Base-by-base conservation (phyloP, 75 land plant species). In the Pinus tabuliformis region DNA sequence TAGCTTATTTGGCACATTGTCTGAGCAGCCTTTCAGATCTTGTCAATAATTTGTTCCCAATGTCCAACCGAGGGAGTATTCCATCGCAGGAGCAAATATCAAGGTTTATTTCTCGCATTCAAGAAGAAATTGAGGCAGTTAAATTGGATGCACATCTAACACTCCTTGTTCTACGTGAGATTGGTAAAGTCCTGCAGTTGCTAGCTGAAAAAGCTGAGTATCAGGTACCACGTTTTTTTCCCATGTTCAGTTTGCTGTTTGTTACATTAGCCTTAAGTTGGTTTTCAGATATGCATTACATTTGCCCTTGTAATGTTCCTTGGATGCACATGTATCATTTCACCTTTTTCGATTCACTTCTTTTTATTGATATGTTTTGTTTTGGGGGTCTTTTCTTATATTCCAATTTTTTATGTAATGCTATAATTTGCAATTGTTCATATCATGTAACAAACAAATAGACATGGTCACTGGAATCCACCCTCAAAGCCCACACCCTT, bases 61-160 rank as follows among this genome's bases (percentile, higher is more conserved):
- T 92, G 73, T 89, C 98, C 15, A 83, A 82, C 74, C 88, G 98
- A 17, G 95, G 95, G 56, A 90, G 80, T 76, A 82, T 92, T 71
- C 98, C 99, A 6, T 87, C 99, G 16, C 94, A 95, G 80, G 99
- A 97, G 37, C 98, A 92, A 58, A 89, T 97, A 20, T 83, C 93
- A 33, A 95, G 79, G 59, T 82, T 97, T n/a, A 74, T 95, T 54
- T 81, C 81, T 54, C 93, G 98, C 17, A 95, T 97, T 56, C 93
- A 94, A 77, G 99, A 97, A 77, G 99, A 97, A 81, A 85, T 97
- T 79, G 99, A 97, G 84, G 93, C 91, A 62, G 98, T 90, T 49
- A 91, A 94, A 65, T 60, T 87, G 39, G 90, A 97, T 89, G 88
- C 76, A 26, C 98, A 85, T 60, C 85, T 97, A 72, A 89, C 88